phyloP scores from a whole-genome alignment of 2,329 filamentous ascomycete species.

The Talaromyces piceae region DNA sequence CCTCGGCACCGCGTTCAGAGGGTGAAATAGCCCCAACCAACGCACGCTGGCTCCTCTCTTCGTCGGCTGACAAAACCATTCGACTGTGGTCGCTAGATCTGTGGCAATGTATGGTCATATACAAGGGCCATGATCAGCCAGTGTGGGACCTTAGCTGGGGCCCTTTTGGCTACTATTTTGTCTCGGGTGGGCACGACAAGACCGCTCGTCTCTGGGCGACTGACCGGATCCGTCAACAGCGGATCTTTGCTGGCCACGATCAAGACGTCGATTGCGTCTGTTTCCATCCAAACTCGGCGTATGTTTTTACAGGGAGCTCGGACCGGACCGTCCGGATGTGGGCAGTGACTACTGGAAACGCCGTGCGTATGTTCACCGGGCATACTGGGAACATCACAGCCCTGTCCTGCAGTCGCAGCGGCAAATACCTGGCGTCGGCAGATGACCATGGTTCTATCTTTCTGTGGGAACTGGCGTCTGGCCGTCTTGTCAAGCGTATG shows the following conservation, averaged over 20 bases:
- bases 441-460: constrained; percentile 85
- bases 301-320: constrained; percentile 85
- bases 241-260: constrained; percentile 86
- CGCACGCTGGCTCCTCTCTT: constrained; percentile 75
- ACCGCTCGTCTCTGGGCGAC: constrained; percentile 87
- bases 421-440: constrained; percentile 82
- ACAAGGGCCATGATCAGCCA: constrained; percentile 85
- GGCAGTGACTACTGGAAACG: constrained; percentile 79
- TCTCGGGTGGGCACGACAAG: constrained; percentile 79
- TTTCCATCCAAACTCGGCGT: constrained; percentile 91
- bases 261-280: constrained; percentile 84
- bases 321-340: constrained; percentile 97
- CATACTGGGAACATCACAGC: constrained; percentile 83
- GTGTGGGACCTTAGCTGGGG: constrained; percentile 86
- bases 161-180: constrained; percentile 92
- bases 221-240: constrained; percentile 80
- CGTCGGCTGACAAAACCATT: constrained; percentile 77
- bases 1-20: constrained; percentile 49
- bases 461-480: constrained; percentile 88
- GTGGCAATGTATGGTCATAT: constrained; percentile 87
- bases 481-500: constrained; percentile 81
- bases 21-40: constrained; percentile 48
- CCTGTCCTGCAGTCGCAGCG: constrained; percentile 77
- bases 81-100: constrained; percentile 89
- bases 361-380: constrained; percentile 85